These are phyloP conservation scores for Penicillium sp. DNA, from an alignment of 2,329 filamentous ascomycete genomes.

Conservation along the genomic window DNA sequence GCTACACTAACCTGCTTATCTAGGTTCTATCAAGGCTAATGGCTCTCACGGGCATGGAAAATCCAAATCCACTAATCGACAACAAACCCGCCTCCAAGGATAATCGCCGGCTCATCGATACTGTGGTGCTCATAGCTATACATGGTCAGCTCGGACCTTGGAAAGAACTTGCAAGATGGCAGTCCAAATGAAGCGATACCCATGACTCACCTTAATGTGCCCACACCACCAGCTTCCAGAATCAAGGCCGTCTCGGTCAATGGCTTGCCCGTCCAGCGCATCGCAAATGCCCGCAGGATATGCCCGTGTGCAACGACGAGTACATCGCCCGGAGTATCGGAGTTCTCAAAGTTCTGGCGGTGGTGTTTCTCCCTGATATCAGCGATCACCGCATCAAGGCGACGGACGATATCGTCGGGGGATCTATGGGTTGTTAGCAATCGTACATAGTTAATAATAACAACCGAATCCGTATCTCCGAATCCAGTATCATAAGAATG, in stretches of 20 bases:
- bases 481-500: not conserved
- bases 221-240: constrained; percentile 83
- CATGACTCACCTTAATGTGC: constrained; percentile 62
- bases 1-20: not conserved
- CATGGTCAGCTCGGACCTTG: not conserved
- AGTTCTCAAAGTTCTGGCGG: constrained; percentile 55
- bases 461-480: not conserved
- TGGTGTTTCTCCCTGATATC: constrained; percentile 69
- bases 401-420: constrained; percentile 65
- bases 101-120: constrained; percentile 72
- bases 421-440: constrained; percentile 45
- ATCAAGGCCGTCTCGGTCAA: constrained; percentile 73
- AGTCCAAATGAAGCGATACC: not conserved
- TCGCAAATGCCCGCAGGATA: constrained; percentile 80
- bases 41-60: not conserved
- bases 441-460: not conserved
- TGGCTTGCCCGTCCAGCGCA: constrained; percentile 73
- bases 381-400: constrained; percentile 70
- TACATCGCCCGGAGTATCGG: constrained; percentile 56
- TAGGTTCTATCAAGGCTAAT: not conserved
- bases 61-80: constrained; percentile 30
- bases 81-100: constrained; percentile 68
- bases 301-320: constrained; percentile 85
- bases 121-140: constrained; percentile 72
- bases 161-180: not conserved